Evolutionary conservation across 345 rosid genomes (phyloP), one percentile per base, ranked within the genome.

Genomic region (Firmiana major): DNA sequence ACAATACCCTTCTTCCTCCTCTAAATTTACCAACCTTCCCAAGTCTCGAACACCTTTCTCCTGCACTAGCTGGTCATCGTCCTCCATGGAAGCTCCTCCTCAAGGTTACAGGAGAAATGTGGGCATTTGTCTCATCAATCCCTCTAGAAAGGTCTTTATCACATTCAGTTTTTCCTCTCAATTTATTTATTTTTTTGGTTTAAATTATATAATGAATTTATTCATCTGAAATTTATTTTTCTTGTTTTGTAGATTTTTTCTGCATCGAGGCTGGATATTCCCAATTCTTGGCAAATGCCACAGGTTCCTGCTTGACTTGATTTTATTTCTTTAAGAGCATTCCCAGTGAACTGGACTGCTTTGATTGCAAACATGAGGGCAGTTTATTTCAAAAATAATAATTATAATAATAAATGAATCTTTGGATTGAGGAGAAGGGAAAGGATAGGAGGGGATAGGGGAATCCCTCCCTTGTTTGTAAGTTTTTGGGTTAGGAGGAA

Each of bases 231-330:
- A 40, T 2, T 16, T 51, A 1, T 45, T 10, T 45, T 63, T 28
- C 17, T 42, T 0, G 55, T 3, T 10, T 63, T 85, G 72, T 81
- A 95, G 99, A 88, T 95, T 75, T 95, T 95, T 74, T 84, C 87
- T 75, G 99, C 99, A 19, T 89, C 97, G 74, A 93, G 99, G 80
- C 88, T 95, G 70, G 99, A 95, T 79, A 79, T 92, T 57, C 96
- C 94, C 8, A 79, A 85, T 85, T 86, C 98, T 66, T 95, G 98
- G 98, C 99, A 95, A 83, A 95, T 95, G 99, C 99, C 99, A 31
- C 99, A 95, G 93, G 98, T 92, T 21, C 71, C 9, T 26, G 55
- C 26, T 43, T 45, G 5, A 9, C 12, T 0, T 51, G 16, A 21
- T 48, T 38, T 42, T 21, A 34, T 59, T 40, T 26, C 19, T n/a